Percentiles rank a stretch among this genome's conserved stretches.
phyloP scores from a whole-genome alignment of 1,139 yeast species.

The Sugiyamaella paludigena region DNA sequence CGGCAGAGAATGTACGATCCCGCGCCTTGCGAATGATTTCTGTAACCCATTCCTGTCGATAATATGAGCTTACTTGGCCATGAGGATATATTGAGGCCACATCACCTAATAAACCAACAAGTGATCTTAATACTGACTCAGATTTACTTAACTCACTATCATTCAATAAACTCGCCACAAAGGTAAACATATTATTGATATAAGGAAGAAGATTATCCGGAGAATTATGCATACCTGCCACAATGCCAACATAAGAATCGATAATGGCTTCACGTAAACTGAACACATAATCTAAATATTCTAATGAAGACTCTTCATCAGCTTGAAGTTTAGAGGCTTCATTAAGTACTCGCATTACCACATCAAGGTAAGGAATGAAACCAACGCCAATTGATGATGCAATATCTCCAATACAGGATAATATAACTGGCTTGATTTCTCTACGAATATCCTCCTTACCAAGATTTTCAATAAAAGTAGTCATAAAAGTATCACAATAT shows the following conservation, averaged over 20 bases:
- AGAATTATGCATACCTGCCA: conserved; percentile 72
- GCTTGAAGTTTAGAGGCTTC: conserved; percentile 53
- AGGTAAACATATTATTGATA: conserved; percentile 66
- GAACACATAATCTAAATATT: conserved; percentile 72
- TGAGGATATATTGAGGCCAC: conserved; percentile 85
- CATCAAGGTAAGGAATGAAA: conserved; percentile 74
- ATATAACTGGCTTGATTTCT: conserved; percentile 80
- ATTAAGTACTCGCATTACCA: conserved; percentile 69
- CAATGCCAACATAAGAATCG: conserved; percentile 93
- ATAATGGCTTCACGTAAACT: conserved; percentile 79
- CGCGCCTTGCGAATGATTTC: conserved; percentile 75
- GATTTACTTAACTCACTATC: conserved; percentile 59
- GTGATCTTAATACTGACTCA: conserved; percentile 70
- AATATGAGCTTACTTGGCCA: conserved; percentile 63
- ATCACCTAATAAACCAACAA: conserved; percentile 90
- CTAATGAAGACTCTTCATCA: conserved; percentile 58
- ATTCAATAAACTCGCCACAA: conserved; percentile 56
- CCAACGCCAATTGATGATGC: conserved; percentile 78
- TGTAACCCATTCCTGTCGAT: conserved; percentile 72
- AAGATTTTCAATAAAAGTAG: conserved; percentile 69
- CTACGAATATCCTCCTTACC: conserved; percentile 65
- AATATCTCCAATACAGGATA: conserved; percentile 95
- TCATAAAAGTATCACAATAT: conserved; percentile 80
- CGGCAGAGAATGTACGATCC: conserved; percentile 57
- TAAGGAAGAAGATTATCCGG: conserved; percentile 68